These are phyloP conservation scores for Drechslera avenae DNA, from an alignment of 2,329 filamentous ascomycete genomes.

Conservation along the genomic window DNA sequence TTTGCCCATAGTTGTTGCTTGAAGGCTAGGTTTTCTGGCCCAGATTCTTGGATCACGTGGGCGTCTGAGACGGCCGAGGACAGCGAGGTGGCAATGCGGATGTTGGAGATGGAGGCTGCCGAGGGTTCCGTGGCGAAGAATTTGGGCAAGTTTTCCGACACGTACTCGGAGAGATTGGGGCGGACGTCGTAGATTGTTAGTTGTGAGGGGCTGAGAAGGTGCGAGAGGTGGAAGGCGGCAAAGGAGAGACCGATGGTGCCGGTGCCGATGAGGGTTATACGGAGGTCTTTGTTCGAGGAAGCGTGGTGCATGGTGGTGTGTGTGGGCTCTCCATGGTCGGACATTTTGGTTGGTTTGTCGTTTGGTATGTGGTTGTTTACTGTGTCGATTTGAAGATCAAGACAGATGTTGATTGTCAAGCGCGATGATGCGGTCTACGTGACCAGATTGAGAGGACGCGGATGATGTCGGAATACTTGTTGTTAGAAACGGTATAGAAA, in stretches of 20 bases:
- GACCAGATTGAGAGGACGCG: too few species aligned
- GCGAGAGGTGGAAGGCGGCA: constrained; percentile 58
- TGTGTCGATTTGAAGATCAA: too few species aligned
- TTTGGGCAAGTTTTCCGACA: constrained; percentile 51
- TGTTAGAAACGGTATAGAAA: background rate
- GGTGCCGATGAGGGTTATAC: constrained; percentile 52
- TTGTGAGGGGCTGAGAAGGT: constrained; percentile 46
- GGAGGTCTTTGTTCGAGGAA: constrained; percentile 17
- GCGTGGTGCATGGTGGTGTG: background rate
- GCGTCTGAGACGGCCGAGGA: constrained; percentile 53
- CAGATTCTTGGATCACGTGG: constrained; percentile 64
- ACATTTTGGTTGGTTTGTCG: constrained; percentile 13
- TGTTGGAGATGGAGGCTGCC: constrained; percentile 30
- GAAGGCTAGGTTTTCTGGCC: constrained; percentile 59
- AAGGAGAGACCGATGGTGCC: constrained; percentile 63
- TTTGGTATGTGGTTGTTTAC: background rate
- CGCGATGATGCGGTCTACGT: too few species aligned
- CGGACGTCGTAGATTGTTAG: constrained; percentile 59
- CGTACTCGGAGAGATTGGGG: constrained; percentile 53
- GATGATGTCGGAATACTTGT: too few species aligned
- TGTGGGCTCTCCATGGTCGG: background rate
- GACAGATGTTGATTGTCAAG: too few species aligned
- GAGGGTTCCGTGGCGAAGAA: constrained; percentile 43
- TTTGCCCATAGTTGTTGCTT: constrained; percentile 59
- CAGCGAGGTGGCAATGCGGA: constrained; percentile 46